Conservation (phyloP, 345 rosid genomes). For the Passiflora organensis region DNA sequence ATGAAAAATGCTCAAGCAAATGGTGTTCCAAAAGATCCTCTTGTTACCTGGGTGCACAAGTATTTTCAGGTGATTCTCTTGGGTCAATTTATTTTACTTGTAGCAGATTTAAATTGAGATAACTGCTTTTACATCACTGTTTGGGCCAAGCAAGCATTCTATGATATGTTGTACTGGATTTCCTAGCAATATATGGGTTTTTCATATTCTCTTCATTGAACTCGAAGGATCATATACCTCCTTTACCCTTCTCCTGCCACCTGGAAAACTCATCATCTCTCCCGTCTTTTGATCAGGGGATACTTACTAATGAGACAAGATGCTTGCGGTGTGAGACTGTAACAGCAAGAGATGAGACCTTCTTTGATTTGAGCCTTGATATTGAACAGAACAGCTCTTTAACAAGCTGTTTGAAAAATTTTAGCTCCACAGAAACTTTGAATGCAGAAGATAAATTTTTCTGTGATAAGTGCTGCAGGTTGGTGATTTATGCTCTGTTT, state of each 20-base stretch:
- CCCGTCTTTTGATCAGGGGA: conserved; percentile 54
- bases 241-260: background rate
- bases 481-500: conserved; percentile 7
- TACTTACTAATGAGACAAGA: conserved; percentile 97
- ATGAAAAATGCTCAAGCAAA: conserved; percentile 53
- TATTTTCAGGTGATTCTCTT: conserved; percentile 70
- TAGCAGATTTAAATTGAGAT: background rate
- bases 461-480: conserved; percentile 99
- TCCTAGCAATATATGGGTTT: background rate
- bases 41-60: conserved; percentile 97
- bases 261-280: conserved; percentile 15
- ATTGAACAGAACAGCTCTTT: conserved; percentile 98
- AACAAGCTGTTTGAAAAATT: conserved; percentile 98
- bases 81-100: background rate
- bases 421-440: conserved; percentile 99
- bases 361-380: conserved; percentile 96
- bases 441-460: conserved; percentile 98
- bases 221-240: background rate
- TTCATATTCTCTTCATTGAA: background rate
- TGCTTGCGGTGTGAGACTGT: conserved; percentile 95
- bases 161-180: background rate
- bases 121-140: background rate
- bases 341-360: conserved; percentile 97
- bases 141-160: no score
- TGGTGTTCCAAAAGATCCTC: conserved; percentile 79